phyloP scores from a whole-genome alignment of 2,329 filamentous ascomycete species.

The Fusarium penzigii region DNA sequence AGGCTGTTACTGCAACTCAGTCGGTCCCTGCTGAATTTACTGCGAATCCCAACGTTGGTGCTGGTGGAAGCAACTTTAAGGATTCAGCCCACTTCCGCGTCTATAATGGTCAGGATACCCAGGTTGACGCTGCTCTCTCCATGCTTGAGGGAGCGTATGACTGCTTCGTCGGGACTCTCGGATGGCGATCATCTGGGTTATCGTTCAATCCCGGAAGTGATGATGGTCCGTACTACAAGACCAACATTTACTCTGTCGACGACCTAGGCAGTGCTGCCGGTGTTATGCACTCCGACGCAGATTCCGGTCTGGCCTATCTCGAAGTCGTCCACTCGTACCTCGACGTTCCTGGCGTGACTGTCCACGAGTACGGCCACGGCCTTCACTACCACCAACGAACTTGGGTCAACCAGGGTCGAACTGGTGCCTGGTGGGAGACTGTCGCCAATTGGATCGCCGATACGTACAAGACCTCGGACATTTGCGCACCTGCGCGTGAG shows the following conservation, averaged over 20 bases:
- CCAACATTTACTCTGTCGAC: constrained; percentile 46
- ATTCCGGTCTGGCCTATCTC: constrained; percentile 43
- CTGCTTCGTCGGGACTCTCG: constrained; percentile 40
- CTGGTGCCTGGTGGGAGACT: constrained; percentile 54
- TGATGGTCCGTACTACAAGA: constrained; percentile 45
- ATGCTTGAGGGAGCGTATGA: constrained; percentile 49
- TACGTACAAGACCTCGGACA: constrained; percentile 46
- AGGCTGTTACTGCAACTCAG: constrained; percentile 13
- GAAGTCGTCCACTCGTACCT: constrained; percentile 45
- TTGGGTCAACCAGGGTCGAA: constrained; percentile 47
- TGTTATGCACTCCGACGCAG: constrained; percentile 42
- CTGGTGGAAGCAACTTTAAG: constrained; percentile 33
- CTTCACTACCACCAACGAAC: constrained; percentile 46
- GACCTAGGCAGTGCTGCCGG: constrained; percentile 41
- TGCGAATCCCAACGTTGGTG: constrained; percentile 34
- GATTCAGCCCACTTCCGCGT: constrained; percentile 44
- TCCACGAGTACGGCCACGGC: constrained; percentile 52
- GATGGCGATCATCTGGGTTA: constrained; percentile 41
- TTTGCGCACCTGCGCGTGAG: constrained; percentile 42
- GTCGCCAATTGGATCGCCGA: constrained; percentile 52
- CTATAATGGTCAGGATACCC: constrained; percentile 28
- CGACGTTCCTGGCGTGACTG: constrained; percentile 40
- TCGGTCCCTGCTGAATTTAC: constrained; percentile 25
- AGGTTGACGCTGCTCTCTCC: constrained; percentile 32
- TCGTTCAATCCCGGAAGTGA: constrained; percentile 36